Base-by-base conservation (phyloP, 495 filamentous ascomycete species). In the Xylaria flabelliformis region DNA sequence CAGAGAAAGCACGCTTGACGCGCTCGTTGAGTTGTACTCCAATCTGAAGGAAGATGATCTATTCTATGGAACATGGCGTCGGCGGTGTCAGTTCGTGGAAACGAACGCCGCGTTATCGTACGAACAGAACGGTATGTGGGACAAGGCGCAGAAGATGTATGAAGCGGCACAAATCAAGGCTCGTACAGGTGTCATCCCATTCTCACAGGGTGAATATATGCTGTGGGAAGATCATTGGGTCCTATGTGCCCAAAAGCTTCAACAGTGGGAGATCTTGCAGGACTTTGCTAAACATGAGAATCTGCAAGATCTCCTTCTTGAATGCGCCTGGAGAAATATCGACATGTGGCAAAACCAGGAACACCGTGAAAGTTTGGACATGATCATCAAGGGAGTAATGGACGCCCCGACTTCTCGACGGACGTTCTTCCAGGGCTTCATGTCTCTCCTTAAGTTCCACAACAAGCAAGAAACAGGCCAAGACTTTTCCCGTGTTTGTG, bases 191-290 rank as follows among this genome's bases (percentile, higher is more conserved):
- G 91, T 92, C 17, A 89, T 97, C 72, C 95, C 97, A 2, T 98
- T 97, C 83, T 98, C 96, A 1, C 92, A 97, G 74, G 94, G 90
- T 17, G 97, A 99, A 82, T 99, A 99, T 78, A 97, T 96, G 89
- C 87, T 99, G 1, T 99, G 97, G 97, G 97, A 99, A 82, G 97
- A 99, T 80, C 97, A 99, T 74, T 99, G 97, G 97, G 88, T 98
- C 44, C 87, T 97, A 51, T 98, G 97, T 78, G 96, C 95, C 3
- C 93, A 98, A 82, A 99, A 98, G 83, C 88, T 99, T 48, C 97
- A 99, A 78, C 97, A 98, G 74, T 99, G 97, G 97, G 97, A 99
- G 67, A 92, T 99, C 68, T 82, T 99, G 36, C 92, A 91, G 67
- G 97, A 99, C 73, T 98, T 97, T 73, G 95, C 97, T n/a, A 98